Evolutionary conservation across 1,284 basidiomycete genomes (phyloP).

Genomic region (Laetiporus sulphureus): DNA sequence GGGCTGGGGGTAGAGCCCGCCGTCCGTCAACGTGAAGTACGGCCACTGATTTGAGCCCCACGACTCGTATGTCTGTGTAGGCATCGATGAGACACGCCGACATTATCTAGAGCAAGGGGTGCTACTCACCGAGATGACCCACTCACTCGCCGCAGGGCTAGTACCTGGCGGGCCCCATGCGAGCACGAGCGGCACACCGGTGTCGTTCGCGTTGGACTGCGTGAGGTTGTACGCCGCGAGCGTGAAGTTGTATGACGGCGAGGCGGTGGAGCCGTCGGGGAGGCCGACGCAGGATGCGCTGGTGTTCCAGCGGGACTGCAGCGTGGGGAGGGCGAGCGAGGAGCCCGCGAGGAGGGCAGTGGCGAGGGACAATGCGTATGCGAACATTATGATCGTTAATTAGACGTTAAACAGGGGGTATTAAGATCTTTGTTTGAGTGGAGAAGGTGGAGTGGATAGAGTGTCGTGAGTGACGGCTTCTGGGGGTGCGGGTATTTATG

Average conservation of each 20-base stretch:
- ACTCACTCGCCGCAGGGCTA: constrained; percentile 1
- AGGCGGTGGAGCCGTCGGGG: constrained; percentile 5
- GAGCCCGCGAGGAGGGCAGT: neutral
- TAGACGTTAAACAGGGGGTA: too few relatives aligned
- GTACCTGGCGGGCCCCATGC: constrained; percentile 21
- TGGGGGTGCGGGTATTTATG: too few relatives aligned
- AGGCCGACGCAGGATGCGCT: constrained; percentile 4
- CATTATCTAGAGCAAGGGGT: neutral
- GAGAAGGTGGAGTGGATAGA: too few relatives aligned
- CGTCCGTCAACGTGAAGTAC: constrained; percentile 5
- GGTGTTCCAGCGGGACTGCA: neutral
- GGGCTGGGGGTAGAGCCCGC: constrained; percentile 4
- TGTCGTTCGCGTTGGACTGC: constrained; percentile 29
- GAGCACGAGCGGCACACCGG: constrained; percentile 36
- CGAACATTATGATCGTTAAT: too few relatives aligned
- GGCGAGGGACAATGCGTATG: too few relatives aligned
- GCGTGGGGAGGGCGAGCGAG: neutral
- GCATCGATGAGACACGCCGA: neutral
- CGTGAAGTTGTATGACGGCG: constrained; percentile 30
- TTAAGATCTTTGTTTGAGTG: too few relatives aligned
- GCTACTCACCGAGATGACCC: constrained; percentile 3
- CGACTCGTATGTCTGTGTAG: constrained; percentile 3
- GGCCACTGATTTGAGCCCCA: constrained; percentile 6
- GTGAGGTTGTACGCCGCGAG: constrained; percentile 34
- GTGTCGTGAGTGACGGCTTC: too few relatives aligned